Base-by-base conservation (phyloP, 371 early-diverging fungal species). In the Syncephalastrum racemosum region DNA sequence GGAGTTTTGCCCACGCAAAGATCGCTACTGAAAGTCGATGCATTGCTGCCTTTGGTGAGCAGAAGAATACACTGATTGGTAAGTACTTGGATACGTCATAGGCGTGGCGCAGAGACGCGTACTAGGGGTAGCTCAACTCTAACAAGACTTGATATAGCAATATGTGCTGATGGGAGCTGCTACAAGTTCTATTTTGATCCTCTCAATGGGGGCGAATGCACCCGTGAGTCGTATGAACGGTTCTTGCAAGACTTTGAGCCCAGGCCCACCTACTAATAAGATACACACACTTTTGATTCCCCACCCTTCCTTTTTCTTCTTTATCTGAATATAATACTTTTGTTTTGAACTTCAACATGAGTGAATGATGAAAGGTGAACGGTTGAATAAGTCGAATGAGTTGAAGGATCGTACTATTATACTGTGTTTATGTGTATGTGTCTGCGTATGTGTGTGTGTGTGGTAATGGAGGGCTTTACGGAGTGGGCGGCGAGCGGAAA, bases 1-100 rank as follows among this genome's bases (percentile, higher is more conserved):
- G 95, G 94, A 88, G 90, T 10, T 97, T 95, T 82, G 94, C 95
- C 4, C 88, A 93, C 60, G 93, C 89, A 53, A 81, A 87, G 50
- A 78, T 96, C 10, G 84, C 88, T 15, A 83, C 82, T 4, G 93
- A 93, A 58, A 83, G 83, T 54, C 82, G 88, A 53, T 93, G 90
- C 62, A 80, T 92, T 7, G 88, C 87, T 50, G 91, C 88, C 8
- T 95, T 96, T 79, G 90, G 85, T 16, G 79, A 78, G 44, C 81
- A 80, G 63, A 84, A 82, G 59, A 83, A 90, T 64, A 83, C 87
- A 31, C 75, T 93, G 45, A 79, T 89, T 55, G 89, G 88, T 83
- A 76, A 68, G 70, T 46, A 13, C n/a, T n/a, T n/a, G n/a, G n/a
- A n/a, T n/a, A n/a, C 39, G 4, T 18, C 25, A 6, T 27, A 14